Base-by-base conservation (phyloP, 345 rosid genomes). In the Gossypium anomalum region DNA sequence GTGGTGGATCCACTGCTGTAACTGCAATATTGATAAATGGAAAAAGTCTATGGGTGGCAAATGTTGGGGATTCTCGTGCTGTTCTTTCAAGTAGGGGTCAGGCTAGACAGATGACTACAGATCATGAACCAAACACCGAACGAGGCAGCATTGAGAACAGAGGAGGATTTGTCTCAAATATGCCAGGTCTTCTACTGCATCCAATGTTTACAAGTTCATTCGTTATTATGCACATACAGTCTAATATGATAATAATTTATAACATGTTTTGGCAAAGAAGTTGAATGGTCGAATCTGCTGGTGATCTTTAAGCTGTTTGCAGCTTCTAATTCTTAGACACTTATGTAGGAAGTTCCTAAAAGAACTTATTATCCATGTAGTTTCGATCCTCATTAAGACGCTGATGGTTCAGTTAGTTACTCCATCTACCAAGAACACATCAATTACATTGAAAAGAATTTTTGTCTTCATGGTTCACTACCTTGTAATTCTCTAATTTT, bases 1-100 rank as follows among this genome's bases (percentile, higher is more conserved):
- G 89, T 62, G 95, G 95, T 34, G 95, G 95, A 1, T 90, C 95
- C 2, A 90, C 95, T 57, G 95, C 95, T 9, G 95, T 87, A 76
- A 90, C 95, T 75, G 95, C 92, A 11, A 82, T 90, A 73, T 70
- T 88, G 83, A 79, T 88, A 55, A 85, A 90, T 71, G 88, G 89
- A 62, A 75, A 58, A 75, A 85, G 57, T 76, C 68, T 90, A 73
- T 88, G 86, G 89, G 80, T 90, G 60, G 94, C 92, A 49, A 90
- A 90, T 77, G 87, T 90, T 52, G 94, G 94, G 17, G 94, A 88
- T 73, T 90, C 95, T 5, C 81, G 92, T 76, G 95, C 91, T 0
- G 90, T 90, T 71, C 84, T 91, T 77, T 88, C 89, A 34, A 85
- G 72, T 69, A 84, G 85, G 19, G 91, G 88, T 51, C 74, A 80